Evolutionary conservation across 768 basidiomycete genomes (phyloP).

Genomic region (Serendipita vermifera): DNA sequence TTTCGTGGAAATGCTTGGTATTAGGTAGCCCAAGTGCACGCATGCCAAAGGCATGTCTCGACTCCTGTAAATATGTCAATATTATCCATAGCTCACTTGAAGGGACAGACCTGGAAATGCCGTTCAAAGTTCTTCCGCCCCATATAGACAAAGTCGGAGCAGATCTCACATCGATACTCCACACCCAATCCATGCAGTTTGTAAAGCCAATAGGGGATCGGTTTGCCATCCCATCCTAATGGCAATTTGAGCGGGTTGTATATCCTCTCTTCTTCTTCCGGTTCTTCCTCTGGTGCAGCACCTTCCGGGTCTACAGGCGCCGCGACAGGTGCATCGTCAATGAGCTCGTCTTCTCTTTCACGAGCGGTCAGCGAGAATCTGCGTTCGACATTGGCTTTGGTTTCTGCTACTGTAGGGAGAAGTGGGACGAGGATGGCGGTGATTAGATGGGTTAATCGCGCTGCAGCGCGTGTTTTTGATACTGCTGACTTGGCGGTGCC

Average conservation of each 20-base stretch:
- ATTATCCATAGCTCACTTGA: slow-evolving; percentile 14
- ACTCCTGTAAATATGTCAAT: slow-evolving; percentile 44
- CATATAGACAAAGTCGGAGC: slow-evolving; percentile 94
- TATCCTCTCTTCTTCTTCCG: slow-evolving; percentile 90
- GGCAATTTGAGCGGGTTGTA: slow-evolving; percentile 98
- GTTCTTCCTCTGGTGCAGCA: slow-evolving; percentile 48
- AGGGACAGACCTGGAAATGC: slow-evolving; percentile 67
- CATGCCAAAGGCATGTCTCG: slow-evolving; percentile 96
- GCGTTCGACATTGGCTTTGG: slow-evolving; percentile 92
- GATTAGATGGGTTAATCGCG: slow-evolving; percentile 57
- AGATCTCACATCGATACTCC: slow-evolving; percentile 95
- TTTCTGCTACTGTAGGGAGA: slow-evolving; percentile 60
- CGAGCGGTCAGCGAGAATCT: slow-evolving; percentile 93
- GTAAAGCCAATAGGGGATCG: slow-evolving; percentile 97
- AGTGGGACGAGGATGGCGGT: slow-evolving; percentile 55
- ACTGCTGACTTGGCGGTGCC: slow-evolving; percentile 20
- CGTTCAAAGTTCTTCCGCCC: slow-evolving; percentile 94
- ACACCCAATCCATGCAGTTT: slow-evolving; percentile 97
- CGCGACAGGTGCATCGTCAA: slow-evolving; percentile 48
- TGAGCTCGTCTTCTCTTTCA: slow-evolving; percentile 86
- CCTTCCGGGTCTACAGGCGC: slow-evolving; percentile 37
- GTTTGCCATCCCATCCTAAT: slow-evolving; percentile 96
- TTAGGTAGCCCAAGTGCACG: slow-evolving; percentile 92
- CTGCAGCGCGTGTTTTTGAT: slow-evolving; percentile 46
- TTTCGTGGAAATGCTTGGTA: slow-evolving; percentile 98